Percentiles rank a stretch among this genome's conserved stretches.
Evolutionary conservation across 495 filamentous ascomycete genomes (phyloP).

Genomic region (Tuber umbilicatum): DNA sequence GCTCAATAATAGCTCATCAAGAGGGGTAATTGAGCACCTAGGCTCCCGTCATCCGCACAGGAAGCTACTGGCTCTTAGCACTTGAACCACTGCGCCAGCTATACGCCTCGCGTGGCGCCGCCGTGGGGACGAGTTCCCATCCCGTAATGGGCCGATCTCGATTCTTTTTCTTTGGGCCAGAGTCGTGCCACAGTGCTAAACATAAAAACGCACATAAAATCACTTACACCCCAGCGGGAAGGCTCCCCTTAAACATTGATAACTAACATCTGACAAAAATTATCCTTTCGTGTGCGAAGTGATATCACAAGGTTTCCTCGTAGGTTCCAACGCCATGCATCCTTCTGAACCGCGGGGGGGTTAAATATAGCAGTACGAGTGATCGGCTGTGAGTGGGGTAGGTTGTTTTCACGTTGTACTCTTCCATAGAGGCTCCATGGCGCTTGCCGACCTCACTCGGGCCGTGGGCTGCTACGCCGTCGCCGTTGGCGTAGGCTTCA

Average conservation of each 20-base stretch:
- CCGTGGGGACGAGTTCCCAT: too few relatives aligned
- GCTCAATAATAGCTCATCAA: too few relatives aligned
- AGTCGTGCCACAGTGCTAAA: not conserved
- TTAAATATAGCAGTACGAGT: not conserved
- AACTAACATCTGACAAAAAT: not conserved
- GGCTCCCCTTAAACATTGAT: not conserved
- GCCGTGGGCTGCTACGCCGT: constrained; percentile 70
- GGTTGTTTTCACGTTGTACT: constrained; percentile 75
- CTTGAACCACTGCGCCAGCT: not conserved
- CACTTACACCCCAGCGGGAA: not conserved
- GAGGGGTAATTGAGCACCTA: too few relatives aligned
- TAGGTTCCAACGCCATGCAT: not conserved
- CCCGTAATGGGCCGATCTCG: too few relatives aligned
- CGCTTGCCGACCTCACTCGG: constrained; percentile 76
- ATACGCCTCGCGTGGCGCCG: not conserved
- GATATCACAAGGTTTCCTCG: not conserved
- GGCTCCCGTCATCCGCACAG: too few relatives aligned
- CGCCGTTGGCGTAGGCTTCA: constrained; percentile 70
- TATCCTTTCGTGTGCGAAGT: too few relatives aligned
- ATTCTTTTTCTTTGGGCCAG: not conserved
- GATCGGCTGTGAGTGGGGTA: not conserved
- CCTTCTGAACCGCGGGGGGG: too few relatives aligned
- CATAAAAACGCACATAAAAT: not conserved
- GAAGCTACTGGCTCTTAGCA: not conserved
- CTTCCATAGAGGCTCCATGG: constrained; percentile 70